Base-by-base conservation (phyloP, 2,329 filamentous ascomycete species). In the Fusarium sp. region DNA sequence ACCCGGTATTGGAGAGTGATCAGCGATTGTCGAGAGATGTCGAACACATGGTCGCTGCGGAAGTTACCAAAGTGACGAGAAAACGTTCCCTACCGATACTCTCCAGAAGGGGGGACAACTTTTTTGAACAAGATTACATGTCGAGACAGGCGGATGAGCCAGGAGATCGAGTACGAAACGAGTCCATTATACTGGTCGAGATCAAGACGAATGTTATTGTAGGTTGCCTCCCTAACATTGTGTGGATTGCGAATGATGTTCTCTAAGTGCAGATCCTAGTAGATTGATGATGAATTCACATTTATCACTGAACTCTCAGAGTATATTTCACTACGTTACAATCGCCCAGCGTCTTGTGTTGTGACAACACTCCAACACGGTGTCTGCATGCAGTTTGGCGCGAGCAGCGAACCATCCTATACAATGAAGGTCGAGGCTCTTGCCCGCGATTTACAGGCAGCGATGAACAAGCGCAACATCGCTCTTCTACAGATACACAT, bases 401-500 rank as follows among this genome's bases (percentile, higher is more conserved):
- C 89, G 34, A 89, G 88, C 7, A 91, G 92, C 66, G 90, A 94
- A 49, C 91, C 92, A 5, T 91, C 92, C 20, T 97, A 97, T 74
- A 85, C 89, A 61, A 82, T 97, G 73, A 90, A 88, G 32, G 86
- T 97, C 60, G 89, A 86, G 34, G 89, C 92, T 1, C 82, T 96
- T 11, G 84, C 91, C 2, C 83, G 83, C 12, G 85, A 92, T 67
- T 81, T 96, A 3, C 89, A 90, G 62, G 87, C 91, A 0, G 86
- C 88, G 5, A 92, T 88, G 51, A 97, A 97, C 80, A 91, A 91
- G 76, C 88, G 93, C 65, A 96, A 95, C 76, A 88, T 92, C 1
- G 84, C 85, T n/a, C 79, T 96, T 19, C 86, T 96, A 5, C 92
- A 96, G 74, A 83, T 83, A n/a, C 90, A 91, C 75, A 85, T 97